phyloP scores from a whole-genome alignment of 2,329 filamentous ascomycete genomes.

The Cercospora sp. region DNA sequence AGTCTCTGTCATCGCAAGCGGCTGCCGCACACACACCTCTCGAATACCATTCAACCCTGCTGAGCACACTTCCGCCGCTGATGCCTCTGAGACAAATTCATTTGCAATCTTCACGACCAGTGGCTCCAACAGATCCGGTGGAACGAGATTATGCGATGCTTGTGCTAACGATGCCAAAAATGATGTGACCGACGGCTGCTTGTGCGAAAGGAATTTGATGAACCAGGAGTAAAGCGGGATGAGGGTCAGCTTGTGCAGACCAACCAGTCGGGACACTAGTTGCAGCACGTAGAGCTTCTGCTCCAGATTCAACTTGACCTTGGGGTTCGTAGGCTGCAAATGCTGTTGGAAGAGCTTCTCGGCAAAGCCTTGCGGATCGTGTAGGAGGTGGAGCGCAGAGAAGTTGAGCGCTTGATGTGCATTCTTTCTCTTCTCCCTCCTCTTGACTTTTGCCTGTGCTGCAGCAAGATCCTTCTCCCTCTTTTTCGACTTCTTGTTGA shows the following conservation, averaged over 20 bases:
- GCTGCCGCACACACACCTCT: constrained; percentile 89
- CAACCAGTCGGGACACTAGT: constrained; percentile 85
- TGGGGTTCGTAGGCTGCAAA: constrained; percentile 70
- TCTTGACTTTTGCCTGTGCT: constrained; percentile 79
- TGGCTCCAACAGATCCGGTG: constrained; percentile 88
- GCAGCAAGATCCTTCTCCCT: constrained; percentile 75
- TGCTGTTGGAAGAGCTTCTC: constrained; percentile 90
- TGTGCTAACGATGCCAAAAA: constrained; percentile 92
- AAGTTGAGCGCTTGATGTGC: constrained; percentile 90
- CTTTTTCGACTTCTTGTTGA: constrained; percentile 97
- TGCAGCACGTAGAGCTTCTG: constrained; percentile 89
- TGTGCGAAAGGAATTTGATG: constrained; percentile 81
- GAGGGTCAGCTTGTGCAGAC: constrained; percentile 87
- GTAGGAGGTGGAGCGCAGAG: constrained; percentile 87
- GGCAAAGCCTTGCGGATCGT: constrained; percentile 92
- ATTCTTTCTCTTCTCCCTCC: constrained; percentile 81
- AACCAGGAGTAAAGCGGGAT: constrained; percentile 95
- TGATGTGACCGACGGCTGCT: constrained; percentile 85
- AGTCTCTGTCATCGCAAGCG: constrained; percentile 93
- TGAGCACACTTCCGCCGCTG: constrained; percentile 84
- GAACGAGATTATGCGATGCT: constrained; percentile 85
- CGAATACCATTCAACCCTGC: constrained; percentile 93
- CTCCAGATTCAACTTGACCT: constrained; percentile 81
- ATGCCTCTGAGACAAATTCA: constrained; percentile 94
- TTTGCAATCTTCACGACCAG: constrained; percentile 94